Conservation (phyloP, 2,329 filamentous ascomycete species). For the Aspergillus alliaceus region DNA sequence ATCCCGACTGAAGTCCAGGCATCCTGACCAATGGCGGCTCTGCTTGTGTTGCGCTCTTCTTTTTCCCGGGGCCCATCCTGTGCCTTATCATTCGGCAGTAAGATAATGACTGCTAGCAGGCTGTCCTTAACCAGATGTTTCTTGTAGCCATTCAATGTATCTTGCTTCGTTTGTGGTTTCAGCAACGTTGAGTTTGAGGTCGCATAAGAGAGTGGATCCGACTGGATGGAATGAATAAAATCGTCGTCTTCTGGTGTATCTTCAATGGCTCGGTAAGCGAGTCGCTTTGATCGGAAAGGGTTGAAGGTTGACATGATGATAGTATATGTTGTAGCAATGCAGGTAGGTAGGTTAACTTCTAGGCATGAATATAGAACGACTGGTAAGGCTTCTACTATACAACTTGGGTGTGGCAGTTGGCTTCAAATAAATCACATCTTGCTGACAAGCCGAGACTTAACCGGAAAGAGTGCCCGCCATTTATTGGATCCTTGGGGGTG, state of each 20-base stretch:
- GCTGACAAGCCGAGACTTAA: not conserved
- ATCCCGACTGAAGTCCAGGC: not conserved
- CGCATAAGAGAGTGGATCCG: not conserved
- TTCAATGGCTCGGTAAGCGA: slow-evolving; percentile 15
- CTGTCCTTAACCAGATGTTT: not conserved
- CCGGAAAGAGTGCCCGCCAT: not conserved
- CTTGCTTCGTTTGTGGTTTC: not conserved
- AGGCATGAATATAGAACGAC: too few species aligned
- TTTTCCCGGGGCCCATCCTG: not conserved
- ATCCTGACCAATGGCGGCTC: not conserved
- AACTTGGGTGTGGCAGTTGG: not conserved
- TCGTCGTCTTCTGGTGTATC: slow-evolving; percentile 11
- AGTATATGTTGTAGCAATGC: not conserved
- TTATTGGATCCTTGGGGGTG: not conserved
- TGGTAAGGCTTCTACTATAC: not conserved
- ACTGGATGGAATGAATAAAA: slow-evolving; percentile 7
- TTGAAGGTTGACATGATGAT: not conserved
- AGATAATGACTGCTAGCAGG: not conserved
- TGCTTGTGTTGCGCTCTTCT: not conserved
- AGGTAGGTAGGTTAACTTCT: not conserved
- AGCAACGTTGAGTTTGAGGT: not conserved
- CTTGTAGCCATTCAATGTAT: not conserved
- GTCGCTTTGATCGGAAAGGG: slow-evolving; percentile 7
- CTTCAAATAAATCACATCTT: too few species aligned
- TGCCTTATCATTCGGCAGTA: not conserved